Percentiles rank a stretch among this genome's conserved stretches.
phyloP scores from a whole-genome alignment of 345 rosid species.

The Isatis tinctoria region DNA sequence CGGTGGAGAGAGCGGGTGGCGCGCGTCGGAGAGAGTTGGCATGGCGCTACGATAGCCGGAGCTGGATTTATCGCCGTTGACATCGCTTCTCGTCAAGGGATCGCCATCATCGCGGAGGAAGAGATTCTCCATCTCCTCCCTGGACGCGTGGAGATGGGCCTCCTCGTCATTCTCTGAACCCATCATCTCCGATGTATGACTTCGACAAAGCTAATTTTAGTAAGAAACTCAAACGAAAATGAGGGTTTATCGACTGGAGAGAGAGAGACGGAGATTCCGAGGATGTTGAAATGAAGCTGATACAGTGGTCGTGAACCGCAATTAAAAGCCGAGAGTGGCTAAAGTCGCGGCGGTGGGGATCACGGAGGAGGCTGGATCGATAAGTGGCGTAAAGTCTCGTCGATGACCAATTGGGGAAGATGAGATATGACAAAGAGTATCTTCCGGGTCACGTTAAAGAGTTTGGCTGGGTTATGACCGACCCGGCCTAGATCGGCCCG shows the following conservation, averaged over 20 bases:
- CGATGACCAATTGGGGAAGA: conserved; percentile 11
- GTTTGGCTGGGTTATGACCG: conserved; percentile 2
- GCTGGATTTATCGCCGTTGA: conserved; percentile 30
- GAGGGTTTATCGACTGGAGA: not conserved
- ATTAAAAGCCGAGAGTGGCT: not conserved
- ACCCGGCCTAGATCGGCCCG: not conserved
- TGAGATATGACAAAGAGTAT: not conserved
- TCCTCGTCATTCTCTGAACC: conserved; percentile 70
- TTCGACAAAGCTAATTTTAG: not conserved
- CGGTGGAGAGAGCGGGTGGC: conserved; percentile 50
- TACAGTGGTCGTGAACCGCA: not conserved
- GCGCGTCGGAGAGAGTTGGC: conserved; percentile 52
- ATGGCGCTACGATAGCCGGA: conserved; percentile 56
- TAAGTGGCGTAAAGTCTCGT: conserved; percentile 5
- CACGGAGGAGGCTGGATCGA: not conserved
- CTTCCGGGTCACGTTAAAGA: conserved; percentile 15
- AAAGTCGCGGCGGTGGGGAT: conserved; percentile 18
- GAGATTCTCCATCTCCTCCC: conserved; percentile 74
- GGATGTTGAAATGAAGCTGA: not conserved
- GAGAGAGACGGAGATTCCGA: not conserved
- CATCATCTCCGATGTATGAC: conserved; percentile 51
- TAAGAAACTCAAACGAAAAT: not conserved
- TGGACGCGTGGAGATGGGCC: conserved; percentile 47
- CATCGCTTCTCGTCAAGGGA: conserved; percentile 14
- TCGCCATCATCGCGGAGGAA: conserved; percentile 42